A percentile compares a stretch with the other conserved stretches of the same genome.
These are phyloP conservation scores for Parastagonospora avenae DNA, from an alignment of 2,329 filamentous ascomycete species.

Conservation along the genomic window DNA sequence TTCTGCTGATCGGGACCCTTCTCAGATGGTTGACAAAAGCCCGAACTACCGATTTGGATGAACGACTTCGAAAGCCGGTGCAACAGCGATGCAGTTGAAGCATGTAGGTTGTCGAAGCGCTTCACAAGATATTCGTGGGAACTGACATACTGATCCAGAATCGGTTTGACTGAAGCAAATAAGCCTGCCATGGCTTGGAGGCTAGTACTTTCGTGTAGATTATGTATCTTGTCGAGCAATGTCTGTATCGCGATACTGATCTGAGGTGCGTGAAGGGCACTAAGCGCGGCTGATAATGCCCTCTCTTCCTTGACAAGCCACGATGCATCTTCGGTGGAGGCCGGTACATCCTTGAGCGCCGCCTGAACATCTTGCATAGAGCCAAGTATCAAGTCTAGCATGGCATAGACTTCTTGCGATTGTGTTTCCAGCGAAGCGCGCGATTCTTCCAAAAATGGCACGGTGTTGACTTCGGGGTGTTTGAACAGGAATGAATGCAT, in stretches of 20 bases:
- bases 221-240: conserved; percentile 54
- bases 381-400: conserved; percentile 78
- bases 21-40: conserved; percentile 90
- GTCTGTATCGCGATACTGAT: conserved; percentile 55
- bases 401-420: conserved; percentile 63
- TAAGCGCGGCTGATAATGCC: conserved; percentile 52
- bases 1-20: conserved; percentile 69
- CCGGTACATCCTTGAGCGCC: conserved; percentile 59
- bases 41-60: conserved; percentile 76
- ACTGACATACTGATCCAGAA: conserved; percentile 73
- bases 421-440: conserved; percentile 50
- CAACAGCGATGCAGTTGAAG: conserved; percentile 73
- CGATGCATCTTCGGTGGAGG: conserved; percentile 63
- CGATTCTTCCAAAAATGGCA: conserved; percentile 2
- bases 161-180: conserved; percentile 68
- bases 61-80: conserved; percentile 79
- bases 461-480: conserved; percentile 5
- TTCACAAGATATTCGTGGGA: conserved; percentile 65
- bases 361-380: conserved; percentile 75
- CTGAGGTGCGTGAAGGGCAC: conserved; percentile 63
- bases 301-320: conserved; percentile 64
- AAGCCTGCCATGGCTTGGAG: conserved; percentile 61
- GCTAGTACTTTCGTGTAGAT: conserved; percentile 46
- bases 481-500: conserved; percentile 66
- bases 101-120: conserved; percentile 68